These are phyloP conservation scores for Desmodesmus armatus DNA, from an alignment of 139 green algal genomes.

Conservation along the genomic window DNA sequence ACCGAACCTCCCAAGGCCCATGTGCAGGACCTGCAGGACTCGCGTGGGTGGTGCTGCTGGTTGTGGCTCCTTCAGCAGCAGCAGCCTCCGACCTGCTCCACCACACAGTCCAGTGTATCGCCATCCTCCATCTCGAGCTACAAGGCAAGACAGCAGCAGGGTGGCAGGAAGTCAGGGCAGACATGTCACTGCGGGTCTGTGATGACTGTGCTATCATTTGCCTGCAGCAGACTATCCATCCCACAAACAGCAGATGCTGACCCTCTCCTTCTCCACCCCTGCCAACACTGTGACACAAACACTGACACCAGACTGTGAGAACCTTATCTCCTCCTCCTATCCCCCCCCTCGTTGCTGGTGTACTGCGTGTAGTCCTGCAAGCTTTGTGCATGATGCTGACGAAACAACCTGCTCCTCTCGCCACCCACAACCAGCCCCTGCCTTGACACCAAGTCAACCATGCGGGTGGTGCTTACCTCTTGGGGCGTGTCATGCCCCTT, in stretches of 20 bases:
- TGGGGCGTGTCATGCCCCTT: constrained; percentile 26
- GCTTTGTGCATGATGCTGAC: too few relatives aligned
- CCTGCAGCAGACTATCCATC: background rate
- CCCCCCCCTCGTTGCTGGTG: too few relatives aligned
- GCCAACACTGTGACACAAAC: background rate
- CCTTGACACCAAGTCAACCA: background rate
- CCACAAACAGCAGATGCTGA: too few relatives aligned
- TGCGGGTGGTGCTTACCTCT: too few relatives aligned
- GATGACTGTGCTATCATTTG: background rate
- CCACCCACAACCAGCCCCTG: background rate
- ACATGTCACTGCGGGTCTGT: background rate
- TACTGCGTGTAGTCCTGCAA: too few relatives aligned
- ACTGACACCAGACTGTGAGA: background rate
- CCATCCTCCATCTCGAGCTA: constrained; percentile 65
- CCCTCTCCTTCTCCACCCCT: too few relatives aligned
- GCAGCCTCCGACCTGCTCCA: constrained; percentile 63
- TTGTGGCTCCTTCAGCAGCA: too few relatives aligned
- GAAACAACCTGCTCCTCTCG: background rate
- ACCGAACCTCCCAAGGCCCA: too few relatives aligned
- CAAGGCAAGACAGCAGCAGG: too few relatives aligned
- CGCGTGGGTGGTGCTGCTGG: too few relatives aligned
- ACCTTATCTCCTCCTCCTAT: background rate
- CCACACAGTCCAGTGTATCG: constrained; percentile 63
- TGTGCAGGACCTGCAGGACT: too few relatives aligned
- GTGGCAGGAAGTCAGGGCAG: background rate